Percentiles rank a stretch among this genome's conserved stretches.
phyloP scores from a whole-genome alignment of 164 flowering plant species.

The Piper betle region DNA sequence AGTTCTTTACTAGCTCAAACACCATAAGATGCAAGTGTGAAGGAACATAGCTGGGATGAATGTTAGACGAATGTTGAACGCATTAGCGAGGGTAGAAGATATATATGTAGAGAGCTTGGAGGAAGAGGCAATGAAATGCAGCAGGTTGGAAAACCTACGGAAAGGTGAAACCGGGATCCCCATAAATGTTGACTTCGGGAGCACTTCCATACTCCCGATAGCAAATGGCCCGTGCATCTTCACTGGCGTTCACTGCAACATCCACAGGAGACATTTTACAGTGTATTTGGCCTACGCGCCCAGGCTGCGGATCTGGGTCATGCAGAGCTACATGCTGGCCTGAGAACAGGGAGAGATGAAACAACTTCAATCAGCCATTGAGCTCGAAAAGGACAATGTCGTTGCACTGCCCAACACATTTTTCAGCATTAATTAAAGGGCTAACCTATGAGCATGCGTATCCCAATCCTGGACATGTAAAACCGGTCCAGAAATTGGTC shows the following conservation, averaged over 20 bases:
- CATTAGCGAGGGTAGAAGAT: not conserved
- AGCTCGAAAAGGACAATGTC: not conserved
- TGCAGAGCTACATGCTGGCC: conserved; percentile 98
- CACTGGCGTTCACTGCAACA: conserved; percentile 69
- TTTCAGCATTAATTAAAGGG: too few species aligned
- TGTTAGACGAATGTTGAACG: not conserved
- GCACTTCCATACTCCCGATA: conserved; percentile 79
- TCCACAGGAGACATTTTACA: conserved; percentile 83
- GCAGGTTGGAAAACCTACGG: conserved; percentile 38
- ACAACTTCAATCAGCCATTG: not conserved
- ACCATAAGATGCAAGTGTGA: conserved; percentile 95
- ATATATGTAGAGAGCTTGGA: not conserved
- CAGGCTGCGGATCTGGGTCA: conserved; percentile 73
- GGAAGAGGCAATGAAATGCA: not conserved
- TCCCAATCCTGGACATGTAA: conserved; percentile 94
- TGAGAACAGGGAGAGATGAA: conserved; percentile 19
- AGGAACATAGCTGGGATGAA: conserved; percentile 65
- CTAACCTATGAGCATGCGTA: conserved; percentile 94
- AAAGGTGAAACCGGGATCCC: conserved; percentile 79
- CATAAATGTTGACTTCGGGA: conserved; percentile 69
- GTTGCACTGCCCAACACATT: not conserved
- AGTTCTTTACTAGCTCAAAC: conserved; percentile 94
- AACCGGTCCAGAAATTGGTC: conserved; percentile 93
- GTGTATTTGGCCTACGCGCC: conserved; percentile 69
- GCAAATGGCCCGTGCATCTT: conserved; percentile 81